Conservation (phyloP, 1,284 basidiomycete genomes). For the Gymnopus androsaceus region DNA sequence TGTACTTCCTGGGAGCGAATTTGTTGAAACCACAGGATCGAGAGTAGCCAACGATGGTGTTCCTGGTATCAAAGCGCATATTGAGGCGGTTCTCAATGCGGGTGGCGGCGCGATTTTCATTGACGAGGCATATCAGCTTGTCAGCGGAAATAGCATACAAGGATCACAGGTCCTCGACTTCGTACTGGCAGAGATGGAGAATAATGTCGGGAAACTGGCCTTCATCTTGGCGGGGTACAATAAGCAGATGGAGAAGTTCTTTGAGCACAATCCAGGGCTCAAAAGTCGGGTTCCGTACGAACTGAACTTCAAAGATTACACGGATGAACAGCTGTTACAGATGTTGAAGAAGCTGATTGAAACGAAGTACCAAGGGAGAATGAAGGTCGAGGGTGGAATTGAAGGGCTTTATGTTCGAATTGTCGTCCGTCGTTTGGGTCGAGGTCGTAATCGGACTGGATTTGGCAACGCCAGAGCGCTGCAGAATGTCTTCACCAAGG, state of each 20-base stretch:
- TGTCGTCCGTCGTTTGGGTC: conserved; percentile 54
- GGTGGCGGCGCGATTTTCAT: conserved; percentile 68
- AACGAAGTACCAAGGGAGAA: conserved; percentile 47
- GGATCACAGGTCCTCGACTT: conserved; percentile 64
- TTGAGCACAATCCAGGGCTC: conserved; percentile 71
- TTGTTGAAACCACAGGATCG: conserved; percentile 64
- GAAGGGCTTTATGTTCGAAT: conserved; percentile 59
- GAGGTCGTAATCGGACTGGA: conserved; percentile 52
- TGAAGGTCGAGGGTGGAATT: conserved; percentile 57
- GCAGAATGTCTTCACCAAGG: conserved; percentile 46
- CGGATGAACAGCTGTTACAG: conserved; percentile 49
- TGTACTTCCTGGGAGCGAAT: conserved; percentile 53
- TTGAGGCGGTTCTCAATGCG: conserved; percentile 47
- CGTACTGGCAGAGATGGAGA: conserved; percentile 72
- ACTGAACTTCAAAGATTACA: conserved; percentile 64
- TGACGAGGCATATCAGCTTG: conserved; percentile 70
- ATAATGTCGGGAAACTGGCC: conserved; percentile 60
- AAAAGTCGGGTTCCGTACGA: conserved; percentile 62
- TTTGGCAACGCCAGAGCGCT: conserved; percentile 70
- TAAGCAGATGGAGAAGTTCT: conserved; percentile 73
- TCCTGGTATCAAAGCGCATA: conserved; percentile 45
- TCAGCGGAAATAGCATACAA: conserved; percentile 42
- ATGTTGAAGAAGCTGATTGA: conserved; percentile 53
- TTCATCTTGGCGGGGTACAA: conserved; percentile 72
- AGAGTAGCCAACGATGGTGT: conserved; percentile 60